Conservation (phyloP, 306 rosid species). For the Vigna angularis region DNA sequence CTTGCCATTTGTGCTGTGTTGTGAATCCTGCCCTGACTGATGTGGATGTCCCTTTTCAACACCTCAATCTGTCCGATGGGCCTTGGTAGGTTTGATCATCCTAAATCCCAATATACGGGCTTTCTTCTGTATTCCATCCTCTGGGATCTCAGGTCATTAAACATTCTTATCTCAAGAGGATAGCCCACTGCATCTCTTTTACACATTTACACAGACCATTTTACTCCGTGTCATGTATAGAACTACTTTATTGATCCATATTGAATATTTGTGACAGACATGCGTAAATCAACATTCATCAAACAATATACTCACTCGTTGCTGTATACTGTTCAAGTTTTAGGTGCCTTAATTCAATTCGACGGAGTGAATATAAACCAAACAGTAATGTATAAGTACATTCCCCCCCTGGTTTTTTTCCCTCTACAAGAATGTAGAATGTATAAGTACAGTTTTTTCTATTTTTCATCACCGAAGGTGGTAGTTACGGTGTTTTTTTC, state of each 20-base stretch:
- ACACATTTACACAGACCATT: background rate
- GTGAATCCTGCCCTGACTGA: slow-evolving; percentile 14
- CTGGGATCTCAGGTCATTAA: slow-evolving; percentile 10
- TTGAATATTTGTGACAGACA: background rate
- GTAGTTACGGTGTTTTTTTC: too few species aligned
- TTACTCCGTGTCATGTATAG: background rate
- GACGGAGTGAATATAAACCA: background rate
- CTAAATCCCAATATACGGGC: slow-evolving; percentile 8
- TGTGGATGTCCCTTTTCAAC: background rate
- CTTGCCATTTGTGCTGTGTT: slow-evolving; percentile 27
- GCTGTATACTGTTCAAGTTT: slow-evolving; percentile 5
- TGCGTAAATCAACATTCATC: background rate
- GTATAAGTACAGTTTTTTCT: background rate
- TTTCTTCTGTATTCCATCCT: background rate
- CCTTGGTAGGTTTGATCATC: slow-evolving; percentile 1
- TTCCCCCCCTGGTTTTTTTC: background rate
- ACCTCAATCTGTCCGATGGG: background rate
- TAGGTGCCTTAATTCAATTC: background rate
- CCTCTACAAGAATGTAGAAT: background rate
- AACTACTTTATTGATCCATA: background rate
- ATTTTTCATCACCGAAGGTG: background rate
- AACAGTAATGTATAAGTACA: background rate
- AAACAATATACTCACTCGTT: background rate
- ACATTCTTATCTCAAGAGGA: slow-evolving; percentile 17
- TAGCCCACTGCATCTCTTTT: background rate